Conservation (phyloP, 495 filamentous ascomycete genomes). For the Rhypophila decipiens region DNA sequence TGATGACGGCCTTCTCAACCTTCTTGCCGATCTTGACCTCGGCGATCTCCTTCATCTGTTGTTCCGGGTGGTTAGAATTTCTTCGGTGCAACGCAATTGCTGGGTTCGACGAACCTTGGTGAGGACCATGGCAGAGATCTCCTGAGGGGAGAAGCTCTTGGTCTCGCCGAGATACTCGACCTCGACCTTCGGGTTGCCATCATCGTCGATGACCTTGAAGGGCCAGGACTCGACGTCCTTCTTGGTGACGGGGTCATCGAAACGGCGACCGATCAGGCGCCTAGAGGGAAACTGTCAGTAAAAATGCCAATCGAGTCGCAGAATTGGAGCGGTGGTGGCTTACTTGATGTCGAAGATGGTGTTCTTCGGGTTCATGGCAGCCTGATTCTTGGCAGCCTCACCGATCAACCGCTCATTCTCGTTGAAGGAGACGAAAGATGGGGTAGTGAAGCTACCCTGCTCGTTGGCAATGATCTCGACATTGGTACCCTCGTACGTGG, state of each 20-base stretch:
- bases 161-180: slow-evolving; percentile 92
- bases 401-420: slow-evolving; percentile 97
- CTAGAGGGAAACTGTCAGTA: slow-evolving; percentile 27
- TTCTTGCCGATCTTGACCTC: slow-evolving; percentile 94
- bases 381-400: slow-evolving; percentile 99
- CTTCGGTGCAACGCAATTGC: not conserved
- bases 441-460: slow-evolving; percentile 98
- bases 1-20: slow-evolving; percentile 97
- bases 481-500: slow-evolving; percentile 97
- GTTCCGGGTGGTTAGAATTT: slow-evolving; percentile 9
- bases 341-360: slow-evolving; percentile 98
- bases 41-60: slow-evolving; percentile 93
- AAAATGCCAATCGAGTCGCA: slow-evolving; percentile 9
- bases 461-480: slow-evolving; percentile 99
- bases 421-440: slow-evolving; percentile 98
- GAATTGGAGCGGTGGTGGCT: not conserved
- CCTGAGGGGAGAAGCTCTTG: slow-evolving; percentile 95
- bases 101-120: slow-evolving; percentile 57
- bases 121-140: slow-evolving; percentile 95
- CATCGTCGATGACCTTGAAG: slow-evolving; percentile 92
- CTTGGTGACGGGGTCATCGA: slow-evolving; percentile 92
- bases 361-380: slow-evolving; percentile 96
- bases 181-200: slow-evolving; percentile 83
- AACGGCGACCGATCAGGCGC: slow-evolving; percentile 93
- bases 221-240: slow-evolving; percentile 98